These are phyloP conservation scores for Claviceps digitariae DNA, from an alignment of 2,329 filamentous ascomycete genomes.

Conservation along the genomic window DNA sequence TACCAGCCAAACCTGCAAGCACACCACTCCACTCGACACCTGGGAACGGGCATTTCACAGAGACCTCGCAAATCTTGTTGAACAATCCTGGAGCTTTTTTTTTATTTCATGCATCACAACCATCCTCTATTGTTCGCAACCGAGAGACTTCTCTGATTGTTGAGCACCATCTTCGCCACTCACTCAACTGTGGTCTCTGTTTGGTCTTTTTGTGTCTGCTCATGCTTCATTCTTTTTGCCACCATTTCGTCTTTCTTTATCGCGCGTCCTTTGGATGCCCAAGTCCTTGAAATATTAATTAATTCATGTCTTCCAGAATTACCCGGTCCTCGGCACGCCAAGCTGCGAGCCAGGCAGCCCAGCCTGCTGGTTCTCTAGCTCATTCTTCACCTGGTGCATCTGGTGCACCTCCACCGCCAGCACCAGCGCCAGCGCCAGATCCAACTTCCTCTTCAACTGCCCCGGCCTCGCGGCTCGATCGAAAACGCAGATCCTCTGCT, in stretches of 20 bases:
- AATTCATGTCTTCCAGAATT: slow-evolving; percentile 92
- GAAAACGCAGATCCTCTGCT: slow-evolving; percentile 62
- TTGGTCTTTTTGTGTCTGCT: not conserved
- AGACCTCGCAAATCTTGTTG: not conserved
- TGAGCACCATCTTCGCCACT: not conserved
- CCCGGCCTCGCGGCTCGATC: slow-evolving; percentile 33
- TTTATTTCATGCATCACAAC: slow-evolving; percentile 1
- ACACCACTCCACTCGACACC: slow-evolving; percentile 1
- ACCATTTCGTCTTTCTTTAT: slow-evolving; percentile 16
- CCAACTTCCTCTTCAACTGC: slow-evolving; percentile 10
- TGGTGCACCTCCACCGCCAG: no score
- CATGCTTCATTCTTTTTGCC: not conserved
- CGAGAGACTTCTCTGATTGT: not conserved
- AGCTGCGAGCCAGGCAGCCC: slow-evolving; percentile 52
- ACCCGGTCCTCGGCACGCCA: slow-evolving; percentile 90
- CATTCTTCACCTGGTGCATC: slow-evolving; percentile 19
- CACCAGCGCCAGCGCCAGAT: slow-evolving; percentile 2
- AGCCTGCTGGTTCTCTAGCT: slow-evolving; percentile 26
- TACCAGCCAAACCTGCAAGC: not conserved
- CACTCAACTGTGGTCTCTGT: not conserved
- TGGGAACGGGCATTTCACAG: not conserved
- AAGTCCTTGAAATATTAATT: slow-evolving; percentile 6
- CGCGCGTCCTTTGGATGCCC: slow-evolving; percentile 12
- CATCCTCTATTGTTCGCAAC: slow-evolving; percentile 6
- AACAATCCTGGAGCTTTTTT: not conserved